These are phyloP conservation scores for Vickermania ingenoplastis DNA, from an alignment of 208 protist species.

Conservation along the genomic window DNA sequence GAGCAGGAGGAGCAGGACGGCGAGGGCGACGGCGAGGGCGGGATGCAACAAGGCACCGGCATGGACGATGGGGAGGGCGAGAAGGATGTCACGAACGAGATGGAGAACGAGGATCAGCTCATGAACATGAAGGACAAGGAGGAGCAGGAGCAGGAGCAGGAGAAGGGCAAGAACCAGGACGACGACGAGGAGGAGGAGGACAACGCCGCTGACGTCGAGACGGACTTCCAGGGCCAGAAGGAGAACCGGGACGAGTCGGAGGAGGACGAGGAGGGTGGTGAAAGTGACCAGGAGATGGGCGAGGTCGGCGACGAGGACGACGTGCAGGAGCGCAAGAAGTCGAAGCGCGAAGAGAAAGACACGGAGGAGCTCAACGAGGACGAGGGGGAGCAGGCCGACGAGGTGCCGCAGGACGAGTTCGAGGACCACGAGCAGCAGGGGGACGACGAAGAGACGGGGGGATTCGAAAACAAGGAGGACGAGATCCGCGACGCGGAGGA, in stretches of 20 bases:
- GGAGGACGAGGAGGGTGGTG: constrained; percentile 59
- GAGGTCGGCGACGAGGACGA: constrained; percentile 79
- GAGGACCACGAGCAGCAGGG: constrained; percentile 24
- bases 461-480: constrained; percentile 80
- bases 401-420: constrained; percentile 78
- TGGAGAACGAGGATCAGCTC: constrained; percentile 95
- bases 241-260: constrained; percentile 67
- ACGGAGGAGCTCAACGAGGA: constrained; percentile 67
- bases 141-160: constrained; percentile 73
- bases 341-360: constrained; percentile 67
- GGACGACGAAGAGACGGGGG: constrained; percentile 74
- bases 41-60: constrained; percentile 90
- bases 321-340: constrained; percentile 74
- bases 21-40: constrained; percentile 60
- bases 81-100: constrained; percentile 97
- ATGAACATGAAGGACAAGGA: constrained; percentile 91
- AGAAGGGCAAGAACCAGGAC: constrained; percentile 57
- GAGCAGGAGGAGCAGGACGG: constrained; percentile 71
- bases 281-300: constrained; percentile 71
- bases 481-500: constrained; percentile 70
- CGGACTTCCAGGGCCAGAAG: constrained; percentile 78
- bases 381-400: constrained; percentile 58
- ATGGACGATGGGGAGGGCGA: constrained; percentile 99
- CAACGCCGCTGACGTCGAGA: constrained; percentile 82
- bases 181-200: constrained; percentile 74